Percentiles rank a stretch among this genome's conserved stretches.
Evolutionary conservation across 2,329 filamentous ascomycete species (phyloP).

Genomic region (Colletotrichum lindemuthianum): DNA sequence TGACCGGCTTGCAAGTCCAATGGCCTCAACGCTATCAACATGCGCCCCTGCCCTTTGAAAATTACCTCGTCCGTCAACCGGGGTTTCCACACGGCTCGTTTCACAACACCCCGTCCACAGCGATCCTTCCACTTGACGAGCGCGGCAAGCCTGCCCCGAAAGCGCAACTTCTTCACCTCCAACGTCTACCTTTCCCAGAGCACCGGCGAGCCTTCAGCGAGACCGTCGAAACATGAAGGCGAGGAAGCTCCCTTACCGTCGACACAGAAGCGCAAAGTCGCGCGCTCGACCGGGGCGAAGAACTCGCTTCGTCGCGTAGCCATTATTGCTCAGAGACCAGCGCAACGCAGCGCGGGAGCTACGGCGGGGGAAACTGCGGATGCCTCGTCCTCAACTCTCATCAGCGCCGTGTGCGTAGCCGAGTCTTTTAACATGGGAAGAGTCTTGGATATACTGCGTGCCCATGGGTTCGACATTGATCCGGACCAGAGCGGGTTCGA

Average conservation of each 20-base stretch:
- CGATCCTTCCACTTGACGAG: slow-evolving; percentile 59
- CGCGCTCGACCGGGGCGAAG: slow-evolving; percentile 62
- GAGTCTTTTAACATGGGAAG: slow-evolving; percentile 72
- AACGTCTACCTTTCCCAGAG: slow-evolving; percentile 63
- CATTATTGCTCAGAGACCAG: slow-evolving; percentile 79
- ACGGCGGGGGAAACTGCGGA: slow-evolving; percentile 44
- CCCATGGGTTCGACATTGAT: slow-evolving; percentile 70
- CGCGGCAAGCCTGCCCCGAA: slow-evolving; percentile 58
- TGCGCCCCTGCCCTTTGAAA: slow-evolving; percentile 30
- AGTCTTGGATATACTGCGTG: slow-evolving; percentile 66
- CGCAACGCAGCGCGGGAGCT: slow-evolving; percentile 52
- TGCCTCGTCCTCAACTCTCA: slow-evolving; percentile 54
- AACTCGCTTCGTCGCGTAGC: slow-evolving; percentile 86
- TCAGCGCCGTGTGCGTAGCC: slow-evolving; percentile 70
- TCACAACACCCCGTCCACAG: slow-evolving; percentile 33
- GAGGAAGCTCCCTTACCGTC: slow-evolving; percentile 4
- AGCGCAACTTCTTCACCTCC: slow-evolving; percentile 73
- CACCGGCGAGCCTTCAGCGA: slow-evolving; percentile 43
- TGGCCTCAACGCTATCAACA: slow-evolving; percentile 22
- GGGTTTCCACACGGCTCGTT: slow-evolving; percentile 24
- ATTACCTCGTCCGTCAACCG: slow-evolving; percentile 30
- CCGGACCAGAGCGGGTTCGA: slow-evolving; percentile 71
- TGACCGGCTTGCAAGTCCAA: neutral
- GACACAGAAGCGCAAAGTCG: slow-evolving; percentile 56
- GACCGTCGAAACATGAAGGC: slow-evolving; percentile 19